phyloP scores from a whole-genome alignment of 805 yeast species.

The Starmerella tilneyi region DNA sequence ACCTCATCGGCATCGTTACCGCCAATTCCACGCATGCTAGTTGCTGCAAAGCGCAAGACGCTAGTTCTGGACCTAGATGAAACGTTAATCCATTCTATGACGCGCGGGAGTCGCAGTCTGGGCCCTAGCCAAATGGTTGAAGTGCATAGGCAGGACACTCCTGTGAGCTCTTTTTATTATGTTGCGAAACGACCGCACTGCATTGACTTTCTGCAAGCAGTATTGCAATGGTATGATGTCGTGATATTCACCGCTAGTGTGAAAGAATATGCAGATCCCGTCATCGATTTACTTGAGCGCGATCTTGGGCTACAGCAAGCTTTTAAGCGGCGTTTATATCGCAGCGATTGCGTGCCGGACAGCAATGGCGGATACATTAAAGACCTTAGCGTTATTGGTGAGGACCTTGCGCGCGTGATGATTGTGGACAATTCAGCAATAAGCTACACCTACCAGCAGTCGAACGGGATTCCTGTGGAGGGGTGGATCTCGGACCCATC shows the following conservation, averaged over 20 bases:
- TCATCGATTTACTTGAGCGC: constrained; percentile 79
- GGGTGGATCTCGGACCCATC: constrained; percentile 98
- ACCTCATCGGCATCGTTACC: constrained; percentile 13
- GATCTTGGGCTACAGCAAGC: constrained; percentile 34
- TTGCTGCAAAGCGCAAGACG: constrained; percentile 39
- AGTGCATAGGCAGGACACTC: constrained; percentile 37
- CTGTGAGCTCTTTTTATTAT: constrained; percentile 57
- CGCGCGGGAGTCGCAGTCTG: constrained; percentile 43
- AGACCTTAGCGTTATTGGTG: constrained; percentile 45
- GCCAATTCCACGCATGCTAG: constrained; percentile 16
- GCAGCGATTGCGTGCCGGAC: constrained; percentile 62
- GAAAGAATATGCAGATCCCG: constrained; percentile 93
- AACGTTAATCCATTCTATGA: constrained; percentile 82
- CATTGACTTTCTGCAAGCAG: constrained; percentile 68
- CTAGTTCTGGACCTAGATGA: constrained; percentile 86
- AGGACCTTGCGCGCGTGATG: constrained; percentile 57
- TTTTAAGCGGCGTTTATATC: constrained; percentile 55
- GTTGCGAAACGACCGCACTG: constrained; percentile 90
- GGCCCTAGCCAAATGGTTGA: constrained; percentile 59
- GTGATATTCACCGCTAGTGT: constrained; percentile 93
- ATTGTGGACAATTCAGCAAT: constrained; percentile 90
- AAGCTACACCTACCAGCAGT: constrained; percentile 70
- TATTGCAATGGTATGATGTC: constrained; percentile 75
- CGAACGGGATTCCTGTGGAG: constrained; percentile 85
- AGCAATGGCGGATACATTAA: constrained; percentile 61